phyloP scores from a whole-genome alignment of 176 grass and related monocot species.

The Bromus sterilis region DNA sequence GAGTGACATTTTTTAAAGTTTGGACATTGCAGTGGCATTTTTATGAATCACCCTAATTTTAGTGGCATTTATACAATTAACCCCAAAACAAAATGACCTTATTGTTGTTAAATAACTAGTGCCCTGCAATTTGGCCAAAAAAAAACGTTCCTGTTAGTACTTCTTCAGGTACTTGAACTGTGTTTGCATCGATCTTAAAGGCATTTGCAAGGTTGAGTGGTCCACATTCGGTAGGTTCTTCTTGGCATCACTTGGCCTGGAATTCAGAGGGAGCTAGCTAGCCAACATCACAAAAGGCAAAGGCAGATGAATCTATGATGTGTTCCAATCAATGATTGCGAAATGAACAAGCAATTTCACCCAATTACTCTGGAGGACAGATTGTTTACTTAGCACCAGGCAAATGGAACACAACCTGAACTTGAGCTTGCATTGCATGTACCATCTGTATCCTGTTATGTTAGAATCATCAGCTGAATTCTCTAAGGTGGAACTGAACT shows the following conservation, averaged over 20 bases:
- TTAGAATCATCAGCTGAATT: not conserved
- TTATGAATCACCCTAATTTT: no score
- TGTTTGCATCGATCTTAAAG: not conserved
- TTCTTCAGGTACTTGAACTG: no score
- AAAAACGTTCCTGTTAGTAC: not conserved
- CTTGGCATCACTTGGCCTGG: not conserved
- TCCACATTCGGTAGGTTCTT: not conserved
- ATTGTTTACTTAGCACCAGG: not conserved
- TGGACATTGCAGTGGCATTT: not conserved
- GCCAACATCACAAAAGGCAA: not conserved
- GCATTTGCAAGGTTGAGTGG: not conserved
- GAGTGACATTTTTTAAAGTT: no score
- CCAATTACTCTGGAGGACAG: not conserved
- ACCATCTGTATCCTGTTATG: not conserved
- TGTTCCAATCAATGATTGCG: not conserved
- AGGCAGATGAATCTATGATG: not conserved
- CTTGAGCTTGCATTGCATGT: not conserved
- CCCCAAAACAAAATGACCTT: constrained; percentile 1
- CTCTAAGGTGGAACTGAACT: not conserved
- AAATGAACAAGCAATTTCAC: not conserved
- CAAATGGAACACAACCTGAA: no score
- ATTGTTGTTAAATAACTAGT: not conserved
- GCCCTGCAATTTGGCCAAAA: not conserved
- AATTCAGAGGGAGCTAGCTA: not conserved
- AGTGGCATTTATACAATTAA: no score